These are phyloP conservation scores for Moricandia moricandioides DNA, from an alignment of 345 rosid genomes.

Conservation along the genomic window DNA sequence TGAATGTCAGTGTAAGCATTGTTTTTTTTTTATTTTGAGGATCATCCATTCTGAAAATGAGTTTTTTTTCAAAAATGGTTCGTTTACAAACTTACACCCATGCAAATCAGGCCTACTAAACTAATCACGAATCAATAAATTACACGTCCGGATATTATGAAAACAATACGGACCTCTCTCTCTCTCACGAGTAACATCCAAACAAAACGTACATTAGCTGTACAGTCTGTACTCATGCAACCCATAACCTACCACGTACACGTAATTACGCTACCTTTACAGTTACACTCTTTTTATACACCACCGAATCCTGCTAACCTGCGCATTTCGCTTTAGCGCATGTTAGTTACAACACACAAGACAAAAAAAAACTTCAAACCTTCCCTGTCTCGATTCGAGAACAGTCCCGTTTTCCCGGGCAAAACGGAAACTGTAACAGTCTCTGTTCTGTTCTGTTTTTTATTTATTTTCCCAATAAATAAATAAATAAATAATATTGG, in stretches of 20 bases:
- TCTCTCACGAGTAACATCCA: slow-evolving; percentile 29
- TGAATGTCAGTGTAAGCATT: background rate
- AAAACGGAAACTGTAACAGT: slow-evolving; percentile 42
- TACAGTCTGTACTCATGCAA: slow-evolving; percentile 25
- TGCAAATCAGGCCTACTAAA: slow-evolving; percentile 17
- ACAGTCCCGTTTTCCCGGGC: slow-evolving; percentile 53
- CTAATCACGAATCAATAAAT: slow-evolving; percentile 1
- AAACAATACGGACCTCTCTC: slow-evolving; percentile 21
- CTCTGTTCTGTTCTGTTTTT: slow-evolving; percentile 15
- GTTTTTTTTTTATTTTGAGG: background rate
- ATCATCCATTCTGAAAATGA: no score
- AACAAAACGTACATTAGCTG: slow-evolving; percentile 35
- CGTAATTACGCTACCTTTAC: slow-evolving; percentile 2
- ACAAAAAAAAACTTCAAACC: background rate
- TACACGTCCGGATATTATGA: background rate
- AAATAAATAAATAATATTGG: background rate
- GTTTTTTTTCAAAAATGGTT: background rate
- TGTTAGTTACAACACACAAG: background rate
- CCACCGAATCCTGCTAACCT: background rate
- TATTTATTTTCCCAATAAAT: background rate
- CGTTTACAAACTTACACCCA: background rate
- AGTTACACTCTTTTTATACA: background rate
- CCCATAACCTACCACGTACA: slow-evolving; percentile 17
- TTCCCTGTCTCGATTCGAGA: background rate
- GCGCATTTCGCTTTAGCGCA: background rate